Conservation (phyloP, 169 alveolate genomes). For the Babesia divergens region DNA sequence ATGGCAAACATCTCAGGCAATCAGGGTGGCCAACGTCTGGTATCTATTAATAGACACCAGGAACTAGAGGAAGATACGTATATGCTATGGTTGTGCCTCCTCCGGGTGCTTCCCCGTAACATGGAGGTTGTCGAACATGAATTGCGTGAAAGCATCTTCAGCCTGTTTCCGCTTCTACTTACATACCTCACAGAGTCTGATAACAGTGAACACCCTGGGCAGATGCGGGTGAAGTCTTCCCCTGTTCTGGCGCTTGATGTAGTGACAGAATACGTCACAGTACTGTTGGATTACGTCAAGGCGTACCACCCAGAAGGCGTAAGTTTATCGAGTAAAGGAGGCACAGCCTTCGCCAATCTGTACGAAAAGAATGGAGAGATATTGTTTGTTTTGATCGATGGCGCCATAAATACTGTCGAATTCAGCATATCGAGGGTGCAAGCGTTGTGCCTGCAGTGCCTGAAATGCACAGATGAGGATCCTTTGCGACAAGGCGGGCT, state of each 20-base stretch:
- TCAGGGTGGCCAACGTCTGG: background rate
- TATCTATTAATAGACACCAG: background rate
- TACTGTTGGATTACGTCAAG: background rate
- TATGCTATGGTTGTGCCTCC: constrained; percentile 41
- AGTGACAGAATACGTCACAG: constrained; percentile 22
- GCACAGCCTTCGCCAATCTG: background rate
- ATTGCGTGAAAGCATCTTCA: background rate
- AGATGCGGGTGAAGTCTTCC: background rate
- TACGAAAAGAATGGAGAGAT: background rate
- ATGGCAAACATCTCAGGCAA: background rate
- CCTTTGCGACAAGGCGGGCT: constrained; percentile 9
- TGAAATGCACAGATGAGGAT: background rate
- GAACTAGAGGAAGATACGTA: constrained; percentile 23
- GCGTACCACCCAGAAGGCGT: background rate
- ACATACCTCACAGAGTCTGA: constrained; percentile 6
- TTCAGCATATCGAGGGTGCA: constrained; percentile 6
- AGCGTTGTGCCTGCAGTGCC: background rate
- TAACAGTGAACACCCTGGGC: background rate
- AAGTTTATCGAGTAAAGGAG: background rate
- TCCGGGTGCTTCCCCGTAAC: constrained; percentile 33
- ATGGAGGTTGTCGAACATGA: constrained; percentile 1
- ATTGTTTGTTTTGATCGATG: background rate
- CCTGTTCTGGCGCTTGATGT: constrained; percentile 4
- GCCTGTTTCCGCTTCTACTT: constrained; percentile 20
- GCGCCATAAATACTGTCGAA: background rate